A percentile compares a stretch with the other conserved stretches of the same genome.
phyloP scores from a whole-genome alignment of 1,284 basidiomycete species.

The Moesziomyces globuligerus region DNA sequence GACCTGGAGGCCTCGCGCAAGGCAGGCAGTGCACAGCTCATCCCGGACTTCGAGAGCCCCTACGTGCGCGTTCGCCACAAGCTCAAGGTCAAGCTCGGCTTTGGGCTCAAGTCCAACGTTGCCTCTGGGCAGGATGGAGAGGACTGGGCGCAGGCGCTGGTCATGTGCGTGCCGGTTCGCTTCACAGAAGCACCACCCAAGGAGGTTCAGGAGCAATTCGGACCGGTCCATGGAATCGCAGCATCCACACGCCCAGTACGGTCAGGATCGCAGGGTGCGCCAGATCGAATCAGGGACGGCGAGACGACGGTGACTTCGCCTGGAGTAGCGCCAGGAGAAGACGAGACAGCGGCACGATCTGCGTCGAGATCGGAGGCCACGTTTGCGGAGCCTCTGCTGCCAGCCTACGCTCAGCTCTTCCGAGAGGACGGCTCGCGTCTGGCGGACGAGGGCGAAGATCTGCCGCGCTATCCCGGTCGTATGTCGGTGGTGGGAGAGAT shows the following conservation, averaged over 20 bases:
- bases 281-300: too few species aligned
- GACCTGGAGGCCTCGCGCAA: constrained; percentile 31
- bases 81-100: constrained; percentile 66
- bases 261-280: too few species aligned
- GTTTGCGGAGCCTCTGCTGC: constrained; percentile 52
- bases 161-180: constrained; percentile 66
- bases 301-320: neutral
- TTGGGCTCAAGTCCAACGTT: constrained; percentile 53
- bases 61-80: constrained; percentile 65
- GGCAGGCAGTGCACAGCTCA: constrained; percentile 50
- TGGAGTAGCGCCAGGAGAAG: neutral
- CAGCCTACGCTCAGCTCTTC: constrained; percentile 66
- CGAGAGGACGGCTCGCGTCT: constrained; percentile 65
- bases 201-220: constrained; percentile 64
- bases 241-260: too few species aligned
- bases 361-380: neutral
- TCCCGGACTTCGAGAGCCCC: constrained; percentile 65
- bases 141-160: constrained; percentile 62
- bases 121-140: constrained; percentile 25
- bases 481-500: constrained; percentile 52
- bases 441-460: constrained; percentile 64
- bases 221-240: constrained; percentile 21
- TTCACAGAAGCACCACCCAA: constrained; percentile 64
- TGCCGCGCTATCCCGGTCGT: constrained; percentile 62
- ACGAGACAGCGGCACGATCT: neutral